A percentile compares a stretch with the other conserved stretches of the same genome.
phyloP scores from a whole-genome alignment of 169 alveolate genomes.

The Blepharisma undulans region DNA sequence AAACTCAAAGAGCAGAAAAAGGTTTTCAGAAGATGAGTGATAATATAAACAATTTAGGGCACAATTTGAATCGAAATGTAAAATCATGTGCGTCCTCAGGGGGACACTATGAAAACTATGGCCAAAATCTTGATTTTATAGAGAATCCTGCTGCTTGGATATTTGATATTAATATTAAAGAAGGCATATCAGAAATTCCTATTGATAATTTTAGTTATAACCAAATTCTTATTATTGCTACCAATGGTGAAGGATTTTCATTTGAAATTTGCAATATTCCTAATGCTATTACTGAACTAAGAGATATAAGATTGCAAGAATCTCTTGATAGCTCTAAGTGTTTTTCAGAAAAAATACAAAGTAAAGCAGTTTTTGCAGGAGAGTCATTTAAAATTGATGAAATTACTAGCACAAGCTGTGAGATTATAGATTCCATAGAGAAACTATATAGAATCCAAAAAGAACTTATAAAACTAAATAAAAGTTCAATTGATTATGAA shows the following conservation, averaged over 20 bases:
- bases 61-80: too few relatives aligned
- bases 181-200: not conserved
- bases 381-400: not conserved
- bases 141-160: not conserved
- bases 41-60: too few relatives aligned
- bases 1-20: constrained; percentile 47
- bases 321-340: not conserved
- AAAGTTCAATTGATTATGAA: not conserved
- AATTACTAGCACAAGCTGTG: not conserved
- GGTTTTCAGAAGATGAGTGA: too few relatives aligned
- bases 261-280: not conserved
- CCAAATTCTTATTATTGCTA: not conserved
- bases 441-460: not conserved
- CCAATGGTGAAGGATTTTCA: not conserved
- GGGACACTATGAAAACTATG: not conserved
- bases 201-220: not conserved
- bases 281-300: not conserved
- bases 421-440: not conserved
- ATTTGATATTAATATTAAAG: not conserved
- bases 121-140: not conserved
- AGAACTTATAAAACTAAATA: not conserved
- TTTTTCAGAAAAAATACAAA: not conserved
- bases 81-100: not conserved
- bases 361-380: not conserved
- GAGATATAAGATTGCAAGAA: not conserved